Percentiles rank a stretch among this genome's conserved stretches.
Evolutionary conservation across 345 rosid species (phyloP).

Genomic region (Citropsis articulata): DNA sequence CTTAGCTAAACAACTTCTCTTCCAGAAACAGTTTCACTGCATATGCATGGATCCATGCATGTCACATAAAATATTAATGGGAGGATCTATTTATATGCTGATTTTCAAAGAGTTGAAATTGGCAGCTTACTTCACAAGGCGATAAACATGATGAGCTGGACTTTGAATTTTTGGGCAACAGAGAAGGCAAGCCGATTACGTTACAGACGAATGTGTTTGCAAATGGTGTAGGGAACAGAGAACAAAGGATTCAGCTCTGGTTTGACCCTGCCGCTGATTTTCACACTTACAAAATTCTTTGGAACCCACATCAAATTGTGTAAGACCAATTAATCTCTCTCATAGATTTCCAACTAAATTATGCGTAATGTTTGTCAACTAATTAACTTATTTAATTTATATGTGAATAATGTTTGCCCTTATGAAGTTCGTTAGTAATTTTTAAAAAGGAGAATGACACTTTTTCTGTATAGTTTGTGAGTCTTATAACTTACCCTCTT

Average conservation of each 20-base stretch:
- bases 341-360: background rate
- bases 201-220: slow-evolving; percentile 64
- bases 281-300: slow-evolving; percentile 58
- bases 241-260: slow-evolving; percentile 61
- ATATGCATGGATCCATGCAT: background rate
- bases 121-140: slow-evolving; percentile 47
- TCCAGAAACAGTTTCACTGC: background rate
- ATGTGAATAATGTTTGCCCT: too few relatives aligned
- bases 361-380: too few relatives aligned
- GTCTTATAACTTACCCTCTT: too few relatives aligned
- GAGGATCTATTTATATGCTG: background rate
- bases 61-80: background rate
- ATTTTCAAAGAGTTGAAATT: background rate
- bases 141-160: slow-evolving; percentile 59
- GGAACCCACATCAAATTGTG: slow-evolving; percentile 77
- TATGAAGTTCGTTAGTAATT: too few relatives aligned
- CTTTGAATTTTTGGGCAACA: slow-evolving; percentile 70
- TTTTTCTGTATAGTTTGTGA: too few relatives aligned
- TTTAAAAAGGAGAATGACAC: too few relatives aligned
- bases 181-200: slow-evolving; percentile 46
- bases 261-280: slow-evolving; percentile 60
- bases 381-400: too few relatives aligned
- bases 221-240: slow-evolving; percentile 53
- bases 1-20: background rate
- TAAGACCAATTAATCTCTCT: slow-evolving; percentile 26